Evolutionary conservation across 2,329 filamentous ascomycete genomes (phyloP).

Genomic region (Botrytis fragariae): DNA sequence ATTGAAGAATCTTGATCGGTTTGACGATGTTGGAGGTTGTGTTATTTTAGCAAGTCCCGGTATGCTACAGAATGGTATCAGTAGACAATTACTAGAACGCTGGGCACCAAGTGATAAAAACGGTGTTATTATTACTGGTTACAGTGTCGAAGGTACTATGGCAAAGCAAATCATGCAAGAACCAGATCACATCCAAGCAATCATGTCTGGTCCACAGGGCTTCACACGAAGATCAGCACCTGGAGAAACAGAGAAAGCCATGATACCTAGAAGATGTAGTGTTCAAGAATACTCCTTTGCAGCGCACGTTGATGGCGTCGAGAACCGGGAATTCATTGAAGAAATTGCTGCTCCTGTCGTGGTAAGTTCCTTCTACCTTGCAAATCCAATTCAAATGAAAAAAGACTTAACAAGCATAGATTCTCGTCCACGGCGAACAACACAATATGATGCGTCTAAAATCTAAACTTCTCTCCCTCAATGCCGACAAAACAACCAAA

Average conservation of each 20-base stretch:
- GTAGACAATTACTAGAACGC: constrained; percentile 84
- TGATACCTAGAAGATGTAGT: constrained; percentile 89
- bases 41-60: constrained; percentile 97
- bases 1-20: constrained; percentile 87
- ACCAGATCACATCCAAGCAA: constrained; percentile 88
- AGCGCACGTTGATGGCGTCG: constrained; percentile 91
- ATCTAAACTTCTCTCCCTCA: constrained; percentile 90
- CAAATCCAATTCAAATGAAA: neutral
- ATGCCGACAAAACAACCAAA: constrained; percentile 71
- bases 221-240: constrained; percentile 55
- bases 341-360: constrained; percentile 90
- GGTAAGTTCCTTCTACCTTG: constrained; percentile 54
- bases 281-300: constrained; percentile 95
- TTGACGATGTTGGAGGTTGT: constrained; percentile 92
- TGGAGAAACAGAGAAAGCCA: constrained; percentile 76
- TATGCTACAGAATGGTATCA: constrained; percentile 97
- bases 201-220: constrained; percentile 78
- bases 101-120: constrained; percentile 98
- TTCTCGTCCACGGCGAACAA: constrained; percentile 94
- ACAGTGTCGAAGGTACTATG: constrained; percentile 98
- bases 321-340: constrained; percentile 96
- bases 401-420: constrained; percentile 50
- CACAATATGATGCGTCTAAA: constrained; percentile 98
- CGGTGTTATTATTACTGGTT: constrained; percentile 97
- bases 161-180: constrained; percentile 93